Evolutionary conservation across 208 protist species (phyloP).

Genomic region (Histomonas meleagridis): DNA sequence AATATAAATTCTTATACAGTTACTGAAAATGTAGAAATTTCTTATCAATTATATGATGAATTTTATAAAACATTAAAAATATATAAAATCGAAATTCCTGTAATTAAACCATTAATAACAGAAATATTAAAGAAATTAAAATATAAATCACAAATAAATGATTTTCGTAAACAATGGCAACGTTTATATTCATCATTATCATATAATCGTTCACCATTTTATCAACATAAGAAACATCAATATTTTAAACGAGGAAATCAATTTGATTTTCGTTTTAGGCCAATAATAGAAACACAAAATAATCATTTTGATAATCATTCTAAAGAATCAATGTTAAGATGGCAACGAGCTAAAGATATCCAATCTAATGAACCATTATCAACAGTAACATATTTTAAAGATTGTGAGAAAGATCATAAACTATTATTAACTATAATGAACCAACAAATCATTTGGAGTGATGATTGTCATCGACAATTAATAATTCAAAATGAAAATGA

Average conservation of each 20-base stretch:
- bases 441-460: not conserved
- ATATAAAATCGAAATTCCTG: no score
- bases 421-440: not conserved
- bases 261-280: not conserved
- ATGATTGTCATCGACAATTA: not conserved
- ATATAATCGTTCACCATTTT: not conserved
- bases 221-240: no score
- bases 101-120: no score
- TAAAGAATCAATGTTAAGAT: not conserved
- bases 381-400: not conserved
- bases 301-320: not conserved
- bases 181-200: not conserved
- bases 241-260: conserved; percentile 27
- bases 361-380: not conserved
- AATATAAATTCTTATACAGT: no score
- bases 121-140: no score
- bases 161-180: not conserved
- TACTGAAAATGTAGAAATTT: no score
- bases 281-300: not conserved
- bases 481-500: not conserved
- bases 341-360: not conserved
- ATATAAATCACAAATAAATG: no score
- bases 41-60: no score
- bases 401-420: not conserved
- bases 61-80: no score